Base-by-base conservation (phyloP, 257 asterid species). In the Solanum piurae region DNA sequence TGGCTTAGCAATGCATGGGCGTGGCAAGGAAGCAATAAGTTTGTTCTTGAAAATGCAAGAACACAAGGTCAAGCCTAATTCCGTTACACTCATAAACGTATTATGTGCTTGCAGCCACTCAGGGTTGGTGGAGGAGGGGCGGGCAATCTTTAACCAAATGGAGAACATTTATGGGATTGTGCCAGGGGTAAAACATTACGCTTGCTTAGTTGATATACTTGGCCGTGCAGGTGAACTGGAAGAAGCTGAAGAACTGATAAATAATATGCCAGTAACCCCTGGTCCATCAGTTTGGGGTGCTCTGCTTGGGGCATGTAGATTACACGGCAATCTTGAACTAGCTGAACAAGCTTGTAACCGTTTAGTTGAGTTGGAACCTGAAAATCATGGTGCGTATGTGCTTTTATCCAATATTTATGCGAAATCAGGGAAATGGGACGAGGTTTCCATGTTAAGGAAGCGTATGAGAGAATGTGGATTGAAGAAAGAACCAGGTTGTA, bases 401-500 rank as follows among this genome's bases (percentile, higher is more conserved):
- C 91, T 91, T 37, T 83, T 95, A 49, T 95, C 96, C 21, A 95
- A 96, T 88, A 89, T 94, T 3, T 94, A 92, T 46, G 99, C 99
- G 8, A 89, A 89, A 87, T 88, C 88, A 18, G 96, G 98, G 21
- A 86, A 84, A 75, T 94, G 98, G 96, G 95, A 94, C 55, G 88
- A 91, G 90, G 98, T 94, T 66, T 88, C 96, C 2, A 84, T 87
- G 89, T 36, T 94, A 92, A 91, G 97, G 92, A 93, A 91, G 86
- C 87, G 82, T 16, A 95, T 94, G 98, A 91, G 91, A 89, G 95
- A 94, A 25, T 90, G 52, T 33, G 98, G 98, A 37, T 72, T 94
- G 90, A 94, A 91, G 93, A 96, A 96, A 88, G 96, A 96, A 87
- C 98, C 98, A 40, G 98, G 99, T 3, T 92, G 95, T 76, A 96